Evolutionary conservation across 2,329 filamentous ascomycete species (phyloP).

Genomic region (Cercospora sp.): DNA sequence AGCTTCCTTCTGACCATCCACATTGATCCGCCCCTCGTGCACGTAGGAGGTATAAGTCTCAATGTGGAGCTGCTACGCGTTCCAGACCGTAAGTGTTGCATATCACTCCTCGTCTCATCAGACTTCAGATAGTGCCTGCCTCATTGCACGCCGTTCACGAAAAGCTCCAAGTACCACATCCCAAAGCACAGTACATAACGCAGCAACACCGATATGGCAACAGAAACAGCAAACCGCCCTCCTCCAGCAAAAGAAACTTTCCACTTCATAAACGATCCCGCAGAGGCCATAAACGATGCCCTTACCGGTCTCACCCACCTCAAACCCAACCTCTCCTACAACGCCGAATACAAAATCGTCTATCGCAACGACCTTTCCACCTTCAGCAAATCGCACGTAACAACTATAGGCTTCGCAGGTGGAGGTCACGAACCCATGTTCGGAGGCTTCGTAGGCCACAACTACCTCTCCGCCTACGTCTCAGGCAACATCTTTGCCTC

Average conservation of each 20-base stretch:
- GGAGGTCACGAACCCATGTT: constrained; percentile 59
- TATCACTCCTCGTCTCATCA: not conserved
- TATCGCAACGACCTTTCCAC: constrained; percentile 39
- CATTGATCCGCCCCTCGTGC: constrained; percentile 2
- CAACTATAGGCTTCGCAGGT: constrained; percentile 42
- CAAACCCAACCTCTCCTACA: constrained; percentile 39
- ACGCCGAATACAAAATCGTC: constrained; percentile 41
- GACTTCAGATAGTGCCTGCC: not conserved
- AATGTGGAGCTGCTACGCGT: not conserved
- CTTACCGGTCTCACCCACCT: constrained; percentile 40
- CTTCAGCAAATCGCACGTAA: constrained; percentile 39
- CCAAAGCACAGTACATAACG: not conserved
- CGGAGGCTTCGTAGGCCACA: constrained; percentile 63
- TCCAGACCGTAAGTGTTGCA: constrained; percentile 1
- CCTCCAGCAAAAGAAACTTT: constrained; percentile 39
- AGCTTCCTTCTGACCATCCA: constrained; percentile 14
- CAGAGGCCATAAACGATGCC: constrained; percentile 41
- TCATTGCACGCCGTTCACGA: not conserved
- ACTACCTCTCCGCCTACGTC: constrained; percentile 63
- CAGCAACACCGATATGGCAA: constrained; percentile 25
- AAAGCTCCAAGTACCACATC: not conserved
- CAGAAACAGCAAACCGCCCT: constrained; percentile 27
- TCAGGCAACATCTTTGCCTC: constrained; percentile 65
- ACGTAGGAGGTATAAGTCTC: not conserved
- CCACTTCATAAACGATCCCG: constrained; percentile 42